phyloP scores from a whole-genome alignment of 257 asterid genomes.

The Gentiana dahurica region DNA sequence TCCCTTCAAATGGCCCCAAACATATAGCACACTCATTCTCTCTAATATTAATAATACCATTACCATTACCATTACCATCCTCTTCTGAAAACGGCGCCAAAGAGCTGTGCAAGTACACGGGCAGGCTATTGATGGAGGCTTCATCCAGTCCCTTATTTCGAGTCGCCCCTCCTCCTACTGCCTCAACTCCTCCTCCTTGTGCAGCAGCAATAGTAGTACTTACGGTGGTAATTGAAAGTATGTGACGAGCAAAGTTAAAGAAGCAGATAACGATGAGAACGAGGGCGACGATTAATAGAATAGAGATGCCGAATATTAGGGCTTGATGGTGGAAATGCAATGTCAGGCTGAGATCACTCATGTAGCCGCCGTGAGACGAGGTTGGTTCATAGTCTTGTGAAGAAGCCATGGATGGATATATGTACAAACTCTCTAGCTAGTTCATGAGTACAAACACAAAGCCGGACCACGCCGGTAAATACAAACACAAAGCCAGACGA shows the following conservation, averaged over 20 bases:
- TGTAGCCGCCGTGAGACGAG: slow-evolving; percentile 8
- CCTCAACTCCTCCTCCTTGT: neutral
- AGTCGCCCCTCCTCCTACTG: neutral
- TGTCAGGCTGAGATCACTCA: slow-evolving; percentile 9
- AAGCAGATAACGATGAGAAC: slow-evolving; percentile 2
- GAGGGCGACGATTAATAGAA: slow-evolving; percentile 1
- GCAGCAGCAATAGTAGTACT: no score
- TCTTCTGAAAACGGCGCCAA: neutral
- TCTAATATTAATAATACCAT: neutral
- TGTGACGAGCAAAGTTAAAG: slow-evolving; percentile 2
- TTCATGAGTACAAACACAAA: no score
- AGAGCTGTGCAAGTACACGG: slow-evolving; percentile 10
- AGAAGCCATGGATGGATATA: slow-evolving; percentile 2
- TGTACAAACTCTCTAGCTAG: no score
- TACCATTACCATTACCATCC: no score
- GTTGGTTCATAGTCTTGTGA: neutral
- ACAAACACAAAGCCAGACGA: no score
- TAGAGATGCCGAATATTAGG: neutral
- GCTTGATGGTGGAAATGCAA: slow-evolving; percentile 12
- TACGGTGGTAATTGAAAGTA: neutral
- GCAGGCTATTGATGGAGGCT: slow-evolving; percentile 13
- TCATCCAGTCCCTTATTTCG: slow-evolving; percentile 12
- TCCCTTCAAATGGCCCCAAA: slow-evolving; percentile 16
- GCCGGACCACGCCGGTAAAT: no score
- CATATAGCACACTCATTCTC: slow-evolving; percentile 17